Base-by-base conservation (phyloP, 2,329 filamentous ascomycete genomes). In the Sclerotinia subarctica region DNA sequence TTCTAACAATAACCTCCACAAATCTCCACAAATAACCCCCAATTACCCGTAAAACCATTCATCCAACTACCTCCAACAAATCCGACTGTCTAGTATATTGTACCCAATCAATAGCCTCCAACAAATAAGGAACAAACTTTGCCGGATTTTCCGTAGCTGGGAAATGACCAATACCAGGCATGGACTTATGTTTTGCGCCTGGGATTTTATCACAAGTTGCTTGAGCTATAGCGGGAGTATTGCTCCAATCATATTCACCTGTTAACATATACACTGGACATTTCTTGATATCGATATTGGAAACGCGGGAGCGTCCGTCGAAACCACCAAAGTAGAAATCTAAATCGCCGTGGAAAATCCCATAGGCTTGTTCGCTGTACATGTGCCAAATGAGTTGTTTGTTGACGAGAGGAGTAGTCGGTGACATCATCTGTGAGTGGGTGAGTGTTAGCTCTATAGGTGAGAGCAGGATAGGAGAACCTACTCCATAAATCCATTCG, bases 191-290 rank as follows among this genome's bases (percentile, higher is more conserved):
- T 64, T 10, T 64, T 21, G 32, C 60, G 0, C 62, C 35, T 0
- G 32, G 24, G 1, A 64, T 64, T 15, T 53, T 64, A 2, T 64
- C 49, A 32, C 46, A 68, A 8, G 69, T 72, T 13, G 52, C 64
- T 47, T 70, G 60, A 5, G 63, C 29, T 54, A 71, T 66, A 2
- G 57, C 67, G 6, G 67, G 70, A 5, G 71, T 72, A 56, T 68
- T 69, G 11, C 62, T 68, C 68, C 70, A 72, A 66, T 72, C 70
- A 54, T 70, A 72, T 44, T 72, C 70, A 63, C 82, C 82, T 0
- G 81, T 84, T 44, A 84, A 76, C 80, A 84, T 83, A 74, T 80
- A 84, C 1, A 84, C 80, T 2, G 82, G 82, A 67, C 82, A 84
- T 68, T 77, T 79, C 70, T 81, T 80, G 3, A 80, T 82, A 70